A percentile compares a stretch with the other conserved stretches of the same genome.
These are phyloP conservation scores for Talaromyces verruculosus DNA, from an alignment of 2,329 filamentous ascomycete species.

Conservation along the genomic window DNA sequence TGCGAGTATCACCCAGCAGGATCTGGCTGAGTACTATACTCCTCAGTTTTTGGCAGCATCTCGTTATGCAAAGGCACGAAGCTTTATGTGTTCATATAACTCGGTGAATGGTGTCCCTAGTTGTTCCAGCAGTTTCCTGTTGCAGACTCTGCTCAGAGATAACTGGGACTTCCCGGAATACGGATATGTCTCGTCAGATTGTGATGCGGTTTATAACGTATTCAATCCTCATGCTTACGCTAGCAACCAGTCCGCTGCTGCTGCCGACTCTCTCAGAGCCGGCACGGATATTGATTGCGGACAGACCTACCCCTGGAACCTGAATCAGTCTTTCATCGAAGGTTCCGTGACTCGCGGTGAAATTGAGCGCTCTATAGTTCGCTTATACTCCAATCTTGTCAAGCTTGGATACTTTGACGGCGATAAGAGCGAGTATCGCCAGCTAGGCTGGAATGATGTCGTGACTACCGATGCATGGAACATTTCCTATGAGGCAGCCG, in stretches of 20 bases:
- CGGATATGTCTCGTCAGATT: constrained; percentile 65
- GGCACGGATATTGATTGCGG: constrained; percentile 58
- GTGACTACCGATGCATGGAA: constrained; percentile 54
- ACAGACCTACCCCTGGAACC: constrained; percentile 48
- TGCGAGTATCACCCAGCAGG: constrained; percentile 57
- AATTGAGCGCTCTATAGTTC: constrained; percentile 49
- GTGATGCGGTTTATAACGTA: constrained; percentile 62
- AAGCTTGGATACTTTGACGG: constrained; percentile 56
- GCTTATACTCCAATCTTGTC: constrained; percentile 53
- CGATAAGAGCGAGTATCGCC: constrained; percentile 47
- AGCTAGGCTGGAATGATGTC: constrained; percentile 57
- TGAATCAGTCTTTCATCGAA: constrained; percentile 46
- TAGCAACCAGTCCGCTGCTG: constrained; percentile 46
- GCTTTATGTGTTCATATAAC: constrained; percentile 65
- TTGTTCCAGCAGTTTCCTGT: constrained; percentile 62
- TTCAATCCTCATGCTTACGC: constrained; percentile 55
- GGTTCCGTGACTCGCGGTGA: constrained; percentile 48
- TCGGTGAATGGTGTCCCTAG: constrained; percentile 65
- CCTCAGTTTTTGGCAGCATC: constrained; percentile 65
- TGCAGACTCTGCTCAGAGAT: constrained; percentile 63
- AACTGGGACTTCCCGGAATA: constrained; percentile 62
- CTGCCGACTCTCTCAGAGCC: constrained; percentile 51
- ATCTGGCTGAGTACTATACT: constrained; percentile 67
- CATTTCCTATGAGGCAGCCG: constrained; percentile 56
- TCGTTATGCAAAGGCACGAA: constrained; percentile 56